Evolutionary conservation across 257 asterid species (phyloP).

Genomic region (Eustoma russellianum): DNA sequence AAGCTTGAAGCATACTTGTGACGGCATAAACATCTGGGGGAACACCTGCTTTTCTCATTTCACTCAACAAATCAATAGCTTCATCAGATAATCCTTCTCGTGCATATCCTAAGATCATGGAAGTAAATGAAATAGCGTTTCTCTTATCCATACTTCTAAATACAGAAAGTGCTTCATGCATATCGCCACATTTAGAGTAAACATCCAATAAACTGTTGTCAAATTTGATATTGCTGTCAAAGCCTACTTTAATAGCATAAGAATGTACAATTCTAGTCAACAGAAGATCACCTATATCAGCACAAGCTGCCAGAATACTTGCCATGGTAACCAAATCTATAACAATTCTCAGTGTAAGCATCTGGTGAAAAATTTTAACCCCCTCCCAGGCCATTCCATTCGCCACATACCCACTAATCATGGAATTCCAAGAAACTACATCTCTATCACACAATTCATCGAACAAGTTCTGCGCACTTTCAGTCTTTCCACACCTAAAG

Average conservation of each 20-base stretch:
- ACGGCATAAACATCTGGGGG: slow-evolving; percentile 12
- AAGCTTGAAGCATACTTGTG: slow-evolving; percentile 23
- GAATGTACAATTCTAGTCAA: slow-evolving; percentile 17
- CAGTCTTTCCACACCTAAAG: slow-evolving; percentile 13
- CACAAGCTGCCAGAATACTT: slow-evolving; percentile 18
- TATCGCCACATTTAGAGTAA: slow-evolving; percentile 22
- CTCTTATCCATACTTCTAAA: slow-evolving; percentile 12
- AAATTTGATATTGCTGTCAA: slow-evolving; percentile 12
- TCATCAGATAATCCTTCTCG: slow-evolving; percentile 14
- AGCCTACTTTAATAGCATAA: slow-evolving; percentile 12
- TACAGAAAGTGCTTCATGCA: slow-evolving; percentile 12
- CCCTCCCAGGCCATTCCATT: slow-evolving; percentile 16
- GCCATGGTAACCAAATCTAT: slow-evolving; percentile 18
- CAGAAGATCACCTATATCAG: neutral
- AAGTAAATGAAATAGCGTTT: slow-evolving; percentile 18
- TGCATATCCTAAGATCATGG: slow-evolving; percentile 19
- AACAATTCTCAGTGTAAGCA: slow-evolving; percentile 8
- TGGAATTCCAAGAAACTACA: slow-evolving; percentile 24
- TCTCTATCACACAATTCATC: slow-evolving; percentile 18
- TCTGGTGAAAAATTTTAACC: slow-evolving; percentile 6
- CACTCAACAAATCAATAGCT: slow-evolving; percentile 14
- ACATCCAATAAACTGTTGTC: slow-evolving; percentile 15
- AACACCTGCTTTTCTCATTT: slow-evolving; percentile 12
- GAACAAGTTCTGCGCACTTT: slow-evolving; percentile 14
- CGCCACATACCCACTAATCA: slow-evolving; percentile 23